Conservation (phyloP, 176 grass and related monocot species). For the Oryza officinalis region DNA sequence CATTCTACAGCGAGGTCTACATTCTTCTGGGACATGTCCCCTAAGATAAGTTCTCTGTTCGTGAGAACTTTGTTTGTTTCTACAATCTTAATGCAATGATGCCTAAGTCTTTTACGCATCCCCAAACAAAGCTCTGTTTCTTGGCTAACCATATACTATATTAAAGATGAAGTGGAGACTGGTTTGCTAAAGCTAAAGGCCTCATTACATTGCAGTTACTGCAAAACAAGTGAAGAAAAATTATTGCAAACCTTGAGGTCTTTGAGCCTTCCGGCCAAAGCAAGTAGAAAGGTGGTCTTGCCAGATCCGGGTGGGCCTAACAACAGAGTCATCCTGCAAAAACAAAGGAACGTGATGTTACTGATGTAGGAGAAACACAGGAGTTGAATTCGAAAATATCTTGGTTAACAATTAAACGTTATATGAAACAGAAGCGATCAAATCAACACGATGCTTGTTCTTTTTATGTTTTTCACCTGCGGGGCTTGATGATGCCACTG, state of each 20-base stretch:
- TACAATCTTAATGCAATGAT: not conserved
- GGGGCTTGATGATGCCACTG: slow-evolving; percentile 85
- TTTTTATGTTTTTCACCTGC: slow-evolving; percentile 50
- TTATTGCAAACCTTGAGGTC: slow-evolving; percentile 61
- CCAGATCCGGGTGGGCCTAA: slow-evolving; percentile 91
- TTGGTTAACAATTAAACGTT: not conserved
- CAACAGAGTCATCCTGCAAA: slow-evolving; percentile 80
- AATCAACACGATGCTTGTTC: not conserved
- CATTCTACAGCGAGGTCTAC: not conserved
- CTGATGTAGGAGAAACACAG: slow-evolving; percentile 3
- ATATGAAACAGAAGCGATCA: not conserved
- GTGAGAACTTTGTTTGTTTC: not conserved
- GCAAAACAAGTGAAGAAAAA: not conserved
- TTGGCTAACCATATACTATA: not conserved
- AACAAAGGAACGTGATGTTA: slow-evolving; percentile 18
- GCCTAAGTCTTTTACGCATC: not conserved
- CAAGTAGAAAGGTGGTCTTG: slow-evolving; percentile 87
- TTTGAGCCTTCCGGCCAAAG: slow-evolving; percentile 80
- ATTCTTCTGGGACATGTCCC: not conserved
- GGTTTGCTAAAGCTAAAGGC: not conserved
- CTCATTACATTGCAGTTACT: not conserved
- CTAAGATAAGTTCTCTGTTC: not conserved
- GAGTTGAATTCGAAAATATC: not conserved
- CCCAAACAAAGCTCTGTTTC: not conserved
- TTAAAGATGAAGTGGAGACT: not conserved